Evolutionary conservation across 331 rosid genomes (phyloP).

Genomic region (Pyracantha coccinea): DNA sequence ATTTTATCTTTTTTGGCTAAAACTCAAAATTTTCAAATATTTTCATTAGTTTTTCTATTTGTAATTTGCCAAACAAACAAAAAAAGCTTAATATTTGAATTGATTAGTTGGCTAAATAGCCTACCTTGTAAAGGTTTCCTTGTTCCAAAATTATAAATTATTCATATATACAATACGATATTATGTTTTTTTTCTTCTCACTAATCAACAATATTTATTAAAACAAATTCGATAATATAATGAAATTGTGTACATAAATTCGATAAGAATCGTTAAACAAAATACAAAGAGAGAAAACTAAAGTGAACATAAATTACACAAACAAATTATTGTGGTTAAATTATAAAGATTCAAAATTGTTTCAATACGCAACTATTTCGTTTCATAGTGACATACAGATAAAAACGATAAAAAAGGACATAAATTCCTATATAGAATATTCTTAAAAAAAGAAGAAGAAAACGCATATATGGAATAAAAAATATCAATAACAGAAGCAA

Average conservation of each 20-base stretch:
- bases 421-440: not conserved
- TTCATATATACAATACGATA: no score
- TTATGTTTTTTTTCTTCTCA: no score
- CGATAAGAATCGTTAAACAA: no score
- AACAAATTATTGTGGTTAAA: no score
- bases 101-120: not conserved
- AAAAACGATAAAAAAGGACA: no score
- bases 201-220: not conserved
- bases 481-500: not conserved
- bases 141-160: not conserved
- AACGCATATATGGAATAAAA: not conserved
- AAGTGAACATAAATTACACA: not conserved
- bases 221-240: not conserved
- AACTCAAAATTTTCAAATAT: no score
- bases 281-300: no score
- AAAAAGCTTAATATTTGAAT: not conserved
- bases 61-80: not conserved
- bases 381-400: no score
- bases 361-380: not conserved
- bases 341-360: not conserved
- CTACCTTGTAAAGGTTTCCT: not conserved
- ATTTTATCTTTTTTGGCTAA: no score
- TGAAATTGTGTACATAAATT: no score
- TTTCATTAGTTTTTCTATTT: no score
- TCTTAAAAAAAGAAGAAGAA: not conserved